Evolutionary conservation across 352 stramenopile genomes (phyloP).

Genomic region (Thraustochytrium sp.): DNA sequence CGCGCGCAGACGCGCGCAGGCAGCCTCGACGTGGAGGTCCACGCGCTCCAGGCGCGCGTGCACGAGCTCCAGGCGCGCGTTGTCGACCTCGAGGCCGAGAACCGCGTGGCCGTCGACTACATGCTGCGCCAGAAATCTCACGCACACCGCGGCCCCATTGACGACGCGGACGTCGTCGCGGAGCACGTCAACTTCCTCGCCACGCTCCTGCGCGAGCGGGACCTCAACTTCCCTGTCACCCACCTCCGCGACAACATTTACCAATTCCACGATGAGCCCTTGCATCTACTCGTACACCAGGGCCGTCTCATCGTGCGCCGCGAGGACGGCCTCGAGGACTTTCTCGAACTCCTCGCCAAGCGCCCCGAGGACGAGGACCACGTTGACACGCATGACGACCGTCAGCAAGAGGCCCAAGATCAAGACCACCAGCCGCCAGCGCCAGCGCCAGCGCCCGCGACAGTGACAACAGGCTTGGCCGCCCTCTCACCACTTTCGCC

Average conservation of each 20-base stretch:
- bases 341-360: neutral
- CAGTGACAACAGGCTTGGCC: too few species aligned
- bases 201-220: neutral
- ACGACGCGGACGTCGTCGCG: neutral
- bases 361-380: too few species aligned
- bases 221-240: neutral
- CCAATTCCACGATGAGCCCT: neutral
- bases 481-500: too few species aligned
- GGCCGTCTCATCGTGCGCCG: neutral
- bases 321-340: neutral
- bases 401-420: neutral
- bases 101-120: neutral
- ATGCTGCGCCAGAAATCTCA: neutral
- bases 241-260: neutral
- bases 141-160: neutral
- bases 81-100: neutral
- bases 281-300: neutral
- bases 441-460: neutral
- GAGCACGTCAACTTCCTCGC: neutral
- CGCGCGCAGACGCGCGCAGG: neutral
- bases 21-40: neutral
- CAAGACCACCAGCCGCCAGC: neutral
- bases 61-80: neutral
- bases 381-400: too few species aligned
- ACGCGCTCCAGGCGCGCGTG: neutral